A percentile compares a stretch with the other conserved stretches of the same genome.
Conservation (phyloP, 148 eudicot genomes). For the Persicaria maculosa region DNA sequence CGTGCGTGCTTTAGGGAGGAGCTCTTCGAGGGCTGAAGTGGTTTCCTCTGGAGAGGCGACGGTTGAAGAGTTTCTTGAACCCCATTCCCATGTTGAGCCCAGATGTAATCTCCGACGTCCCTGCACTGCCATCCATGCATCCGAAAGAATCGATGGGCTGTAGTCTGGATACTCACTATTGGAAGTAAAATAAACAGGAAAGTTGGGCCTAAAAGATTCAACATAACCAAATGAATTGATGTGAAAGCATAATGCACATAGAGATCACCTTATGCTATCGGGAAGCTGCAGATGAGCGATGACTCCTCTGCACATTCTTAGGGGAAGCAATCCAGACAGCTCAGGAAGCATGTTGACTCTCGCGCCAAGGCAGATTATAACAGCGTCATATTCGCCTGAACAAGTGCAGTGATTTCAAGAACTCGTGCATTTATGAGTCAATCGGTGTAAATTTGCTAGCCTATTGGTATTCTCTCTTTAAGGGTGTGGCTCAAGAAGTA, state of each 20-base stretch:
- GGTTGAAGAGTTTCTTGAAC: slow-evolving; percentile 57
- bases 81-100: slow-evolving; percentile 99
- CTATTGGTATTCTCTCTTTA: neutral
- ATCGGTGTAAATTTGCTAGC: neutral
- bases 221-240: too few species aligned
- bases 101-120: slow-evolving; percentile 52
- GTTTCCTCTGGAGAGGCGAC: slow-evolving; percentile 61
- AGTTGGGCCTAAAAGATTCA: neutral
- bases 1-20: slow-evolving; percentile 66
- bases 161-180: slow-evolving; percentile 53
- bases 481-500: neutral
- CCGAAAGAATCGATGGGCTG: slow-evolving; percentile 84
- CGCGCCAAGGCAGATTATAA: slow-evolving; percentile 85
- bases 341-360: slow-evolving; percentile 71
- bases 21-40: slow-evolving; percentile 54
- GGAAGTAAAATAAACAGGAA: too few species aligned
- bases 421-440: neutral
- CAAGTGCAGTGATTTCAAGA: slow-evolving; percentile 11
- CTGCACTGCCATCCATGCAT: slow-evolving; percentile 86
- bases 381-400: slow-evolving; percentile 72
- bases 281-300: slow-evolving; percentile 61
- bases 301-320: slow-evolving; percentile 91
- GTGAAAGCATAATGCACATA: too few species aligned
- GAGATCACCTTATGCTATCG: slow-evolving; percentile 47
- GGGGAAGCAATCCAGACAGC: slow-evolving; percentile 70